phyloP scores from a whole-genome alignment of 164 flowering plant species.

The Macadamia integrifolia region DNA sequence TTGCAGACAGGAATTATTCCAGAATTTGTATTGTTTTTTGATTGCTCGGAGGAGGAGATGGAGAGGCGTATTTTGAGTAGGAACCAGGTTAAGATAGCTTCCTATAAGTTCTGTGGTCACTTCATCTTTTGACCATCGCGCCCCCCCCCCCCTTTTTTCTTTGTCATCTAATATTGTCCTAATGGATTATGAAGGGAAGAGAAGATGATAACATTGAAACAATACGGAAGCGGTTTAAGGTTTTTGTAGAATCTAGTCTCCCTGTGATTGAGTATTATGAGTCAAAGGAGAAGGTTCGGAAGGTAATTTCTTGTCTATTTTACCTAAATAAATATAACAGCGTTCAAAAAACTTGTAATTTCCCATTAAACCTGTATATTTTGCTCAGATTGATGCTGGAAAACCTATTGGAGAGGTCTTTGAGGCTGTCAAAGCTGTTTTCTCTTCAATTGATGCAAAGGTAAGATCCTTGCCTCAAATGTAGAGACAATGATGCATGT shows the following conservation, averaged over 20 bases:
- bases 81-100: constrained; percentile 57
- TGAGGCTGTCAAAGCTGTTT: constrained; percentile 56
- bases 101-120: background rate
- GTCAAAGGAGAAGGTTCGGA: constrained; percentile 61
- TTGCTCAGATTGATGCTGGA: constrained; percentile 70
- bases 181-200: constrained; percentile 53
- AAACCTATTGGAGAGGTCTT: constrained; percentile 77
- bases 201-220: constrained; percentile 91
- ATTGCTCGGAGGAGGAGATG: constrained; percentile 93
- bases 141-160: background rate
- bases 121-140: background rate
- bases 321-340: background rate
- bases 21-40: constrained; percentile 68
- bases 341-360: too few species aligned
- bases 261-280: constrained; percentile 68
- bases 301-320: constrained; percentile 38
- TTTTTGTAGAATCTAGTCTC: constrained; percentile 70
- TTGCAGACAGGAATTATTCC: constrained; percentile 86
- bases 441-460: constrained; percentile 39
- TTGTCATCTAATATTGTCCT: background rate
- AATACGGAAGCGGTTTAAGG: constrained; percentile 77
- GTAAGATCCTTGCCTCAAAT: constrained; percentile 11
- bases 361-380: background rate
- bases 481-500: too few species aligned
- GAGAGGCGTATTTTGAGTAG: constrained; percentile 79